phyloP scores from a whole-genome alignment of 352 stramenopile species.

The Phytophthora tentaculata region DNA sequence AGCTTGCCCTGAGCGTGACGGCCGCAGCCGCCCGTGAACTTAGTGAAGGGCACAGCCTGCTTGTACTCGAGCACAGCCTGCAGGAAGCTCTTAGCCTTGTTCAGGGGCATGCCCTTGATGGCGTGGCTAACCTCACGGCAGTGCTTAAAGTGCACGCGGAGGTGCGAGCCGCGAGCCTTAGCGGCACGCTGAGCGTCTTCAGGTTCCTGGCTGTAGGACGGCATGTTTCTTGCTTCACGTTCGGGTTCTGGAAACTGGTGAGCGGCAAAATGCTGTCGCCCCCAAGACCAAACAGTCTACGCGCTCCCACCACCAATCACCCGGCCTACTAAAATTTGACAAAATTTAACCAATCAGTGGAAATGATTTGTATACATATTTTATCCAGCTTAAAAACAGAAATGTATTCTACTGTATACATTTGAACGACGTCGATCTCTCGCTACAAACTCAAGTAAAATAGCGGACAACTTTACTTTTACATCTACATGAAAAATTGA shows the following conservation, averaged over 20 bases:
- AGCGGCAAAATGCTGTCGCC: constrained; percentile 33
- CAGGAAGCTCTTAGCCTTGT: constrained; percentile 96
- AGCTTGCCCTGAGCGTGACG: constrained; percentile 98
- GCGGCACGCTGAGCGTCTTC: constrained; percentile 88
- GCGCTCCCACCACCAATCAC: constrained; percentile 72
- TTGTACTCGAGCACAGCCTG: constrained; percentile 98
- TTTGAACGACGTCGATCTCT: not conserved
- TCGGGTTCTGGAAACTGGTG: constrained; percentile 80
- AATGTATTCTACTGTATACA: not conserved
- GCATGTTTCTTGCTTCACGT: constrained; percentile 82
- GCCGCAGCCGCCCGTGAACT: constrained; percentile 98
- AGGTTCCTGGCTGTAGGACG: constrained; percentile 91
- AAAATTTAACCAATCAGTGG: constrained; percentile 19
- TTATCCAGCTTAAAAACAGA: not conserved
- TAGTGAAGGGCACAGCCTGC: constrained; percentile 98
- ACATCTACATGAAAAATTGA: too few species aligned
- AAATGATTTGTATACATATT: not conserved
- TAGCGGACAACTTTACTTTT: not conserved
- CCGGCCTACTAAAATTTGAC: constrained; percentile 16
- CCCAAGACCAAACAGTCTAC: constrained; percentile 28
- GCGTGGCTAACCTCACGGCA: constrained; percentile 97
- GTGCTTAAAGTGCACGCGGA: constrained; percentile 99
- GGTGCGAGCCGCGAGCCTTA: constrained; percentile 97
- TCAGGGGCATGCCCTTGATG: constrained; percentile 98
- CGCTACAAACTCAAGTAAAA: constrained; percentile 2